Base-by-base conservation (phyloP, 169 alveolate genomes). In the Eimeria sp. region DNA sequence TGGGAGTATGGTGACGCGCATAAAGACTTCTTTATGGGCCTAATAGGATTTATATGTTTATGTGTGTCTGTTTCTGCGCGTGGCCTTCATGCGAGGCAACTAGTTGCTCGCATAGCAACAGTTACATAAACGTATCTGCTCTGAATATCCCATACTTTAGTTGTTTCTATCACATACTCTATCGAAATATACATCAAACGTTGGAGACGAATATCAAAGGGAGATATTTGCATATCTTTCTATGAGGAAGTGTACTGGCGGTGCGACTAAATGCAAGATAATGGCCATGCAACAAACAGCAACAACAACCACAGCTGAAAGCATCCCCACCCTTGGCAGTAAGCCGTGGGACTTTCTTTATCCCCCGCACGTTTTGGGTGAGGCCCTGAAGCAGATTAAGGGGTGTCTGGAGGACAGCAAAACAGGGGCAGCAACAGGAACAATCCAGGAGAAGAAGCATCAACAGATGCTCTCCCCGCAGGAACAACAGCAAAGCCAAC, bases 211-310 rank as follows among this genome's bases (percentile, higher is more conserved):
- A 65, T 65, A 25, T 65, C 40, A 65, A 65, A 65, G 75, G 75
- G 75, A n/a, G 75, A 65, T 65, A 65, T 25, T 65, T 65, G 75
- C 40, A 65, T 30, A 30, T 65, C 75, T 7, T 65, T 65, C 40
- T 25, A 65, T 20, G 40, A 65, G 75, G 40, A 65, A 65, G 75
- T 65, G 43, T 65, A 65, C 14, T 65, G 75, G 75, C 40, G 5
- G 83, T 16, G 83, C 83, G 40, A 30, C 30, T 34, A 27, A 16
- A 83, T 75, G 65, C 91, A 27, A 22, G 91, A 57, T 16, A 51
- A 83, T 83, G 91, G 43, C 91, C 91, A 4, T 54, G 34, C 76
- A 83, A 49, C 57, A 49, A 83, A 47, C 91, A 14, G 91, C 91
- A 57, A 76, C 91, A 54, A 25, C 90, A 54, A 65, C 91, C 49